Evolutionary conservation across 768 basidiomycete species (phyloP).

Genomic region (Leccinum subgranulosum): DNA sequence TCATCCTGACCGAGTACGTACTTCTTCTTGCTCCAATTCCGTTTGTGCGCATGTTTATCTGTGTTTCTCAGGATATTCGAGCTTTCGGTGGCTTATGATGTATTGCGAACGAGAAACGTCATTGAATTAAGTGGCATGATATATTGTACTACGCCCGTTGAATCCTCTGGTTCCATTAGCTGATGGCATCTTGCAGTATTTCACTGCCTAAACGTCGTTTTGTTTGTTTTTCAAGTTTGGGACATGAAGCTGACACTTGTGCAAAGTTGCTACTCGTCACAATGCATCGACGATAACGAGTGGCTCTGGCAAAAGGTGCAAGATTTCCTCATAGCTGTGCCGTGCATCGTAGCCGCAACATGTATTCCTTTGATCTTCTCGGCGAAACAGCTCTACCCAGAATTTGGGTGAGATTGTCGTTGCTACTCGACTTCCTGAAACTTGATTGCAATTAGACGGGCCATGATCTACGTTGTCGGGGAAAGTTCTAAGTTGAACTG

Average conservation of each 20-base stretch:
- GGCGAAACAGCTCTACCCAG: constrained; percentile 66
- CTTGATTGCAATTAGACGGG: constrained; percentile 55
- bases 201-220: constrained; percentile 68
- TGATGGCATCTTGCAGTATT: constrained; percentile 45
- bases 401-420: constrained; percentile 66
- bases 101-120: constrained; percentile 71
- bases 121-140: constrained; percentile 75
- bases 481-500: constrained; percentile 85
- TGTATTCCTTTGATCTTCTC: constrained; percentile 71
- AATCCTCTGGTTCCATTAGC: neutral
- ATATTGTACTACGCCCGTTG: constrained; percentile 36
- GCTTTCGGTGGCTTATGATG: constrained; percentile 76
- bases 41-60: neutral
- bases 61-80: constrained; percentile 63
- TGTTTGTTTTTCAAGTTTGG: constrained; percentile 70
- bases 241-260: constrained; percentile 61
- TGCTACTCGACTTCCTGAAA: neutral
- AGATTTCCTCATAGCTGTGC: constrained; percentile 69
- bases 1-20: constrained; percentile 82
- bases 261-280: constrained; percentile 19
- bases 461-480: constrained; percentile 85
- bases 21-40: constrained; percentile 19
- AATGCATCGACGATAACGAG: constrained; percentile 48
- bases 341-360: constrained; percentile 61
- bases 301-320: constrained; percentile 59